Percentiles rank a stretch among this genome's conserved stretches.
phyloP scores from a whole-genome alignment of 116 monocot species.

The Phalaenopsis hybrid region DNA sequence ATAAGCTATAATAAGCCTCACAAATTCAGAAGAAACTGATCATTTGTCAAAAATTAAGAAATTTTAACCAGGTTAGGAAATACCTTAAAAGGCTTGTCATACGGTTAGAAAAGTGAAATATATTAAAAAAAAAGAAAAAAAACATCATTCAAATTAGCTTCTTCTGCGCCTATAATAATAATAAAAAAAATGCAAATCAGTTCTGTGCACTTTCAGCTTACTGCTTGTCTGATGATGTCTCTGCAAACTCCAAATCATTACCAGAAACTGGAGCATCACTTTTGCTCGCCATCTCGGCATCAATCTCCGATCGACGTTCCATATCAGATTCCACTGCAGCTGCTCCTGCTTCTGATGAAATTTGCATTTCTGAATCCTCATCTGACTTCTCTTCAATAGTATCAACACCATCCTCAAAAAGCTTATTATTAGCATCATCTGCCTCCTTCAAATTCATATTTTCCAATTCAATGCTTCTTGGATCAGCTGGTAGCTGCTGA shows the following conservation, averaged over 20 bases:
- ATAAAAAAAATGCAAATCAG: not conserved
- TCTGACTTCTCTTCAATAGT: conserved; percentile 37
- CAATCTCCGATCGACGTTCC: conserved; percentile 12
- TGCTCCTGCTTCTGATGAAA: conserved; percentile 18
- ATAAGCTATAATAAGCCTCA: not conserved
- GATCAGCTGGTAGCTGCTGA: conserved; percentile 44
- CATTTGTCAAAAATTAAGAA: not conserved
- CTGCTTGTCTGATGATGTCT: not conserved
- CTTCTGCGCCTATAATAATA: not conserved
- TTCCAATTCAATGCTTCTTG: conserved; percentile 14
- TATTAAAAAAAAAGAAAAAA: not conserved
- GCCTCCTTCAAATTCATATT: conserved; percentile 10
- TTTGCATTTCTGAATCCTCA: conserved; percentile 36
- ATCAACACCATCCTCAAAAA: conserved; percentile 27
- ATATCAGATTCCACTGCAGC: conserved; percentile 9
- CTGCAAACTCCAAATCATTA: conserved; percentile 10
- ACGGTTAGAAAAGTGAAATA: not conserved
- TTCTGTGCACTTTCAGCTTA: not conserved
- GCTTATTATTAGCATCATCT: conserved; percentile 27
- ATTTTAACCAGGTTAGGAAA: not conserved
- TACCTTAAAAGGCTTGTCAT: not conserved
- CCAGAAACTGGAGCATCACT: not conserved
- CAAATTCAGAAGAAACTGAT: not conserved
- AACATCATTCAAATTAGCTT: not conserved
- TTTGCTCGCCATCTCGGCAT: not conserved